Evolutionary conservation across 2,329 filamentous ascomycete genomes (phyloP), one percentile per base, ranked within the genome.

Genomic region (Scedosporium dehoogii): DNA sequence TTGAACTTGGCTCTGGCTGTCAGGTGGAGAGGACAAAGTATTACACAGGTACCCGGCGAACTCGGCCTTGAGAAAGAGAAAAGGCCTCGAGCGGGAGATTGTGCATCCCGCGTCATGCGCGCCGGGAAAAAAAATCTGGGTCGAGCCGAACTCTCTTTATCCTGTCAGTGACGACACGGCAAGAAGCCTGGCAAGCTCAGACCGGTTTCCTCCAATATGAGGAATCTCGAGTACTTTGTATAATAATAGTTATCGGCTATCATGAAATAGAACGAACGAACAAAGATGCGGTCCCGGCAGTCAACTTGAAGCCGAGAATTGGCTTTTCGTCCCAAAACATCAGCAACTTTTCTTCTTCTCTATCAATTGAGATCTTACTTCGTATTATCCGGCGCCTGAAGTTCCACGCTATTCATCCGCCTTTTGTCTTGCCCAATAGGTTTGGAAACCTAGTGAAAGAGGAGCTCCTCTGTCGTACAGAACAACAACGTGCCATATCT

Each of bases 101-200:
- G 57, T 38, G 41, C 18, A 59, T 59, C 29, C 57, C 57, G 57
- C 33, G 38, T 59, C 57, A 59, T 59, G 57, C 57, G 25, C 57
- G 10, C 18, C 57, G 57, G 57, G 29, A 21, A 59, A 18, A 18
- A 38, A 58, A 25, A 23, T 23, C 58, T 44, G 33, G 18, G 21
- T 25, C 38, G 58, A 44, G 21, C 58, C 38, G 38, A 25, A 27
- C 18, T 57, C 21, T 44, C 18, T 46, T 44, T 44, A 23, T 25
- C 38, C 38, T 44, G 33, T 59, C 38, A 44, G 38, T 18, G 23
- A 42, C 16, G 23, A 44, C 41, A 48, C 21, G 16, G n/a, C 16
- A 48, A 38, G 10, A 10, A 12, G 33, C 10, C 33, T 38, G 10
- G 10, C 33, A 38, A 14, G 33, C 33, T 38, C 10, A 38, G 33